These are phyloP conservation scores for Batkoa obscura DNA, from an alignment of 371 early-diverging fungal genomes.

Conservation along the genomic window DNA sequence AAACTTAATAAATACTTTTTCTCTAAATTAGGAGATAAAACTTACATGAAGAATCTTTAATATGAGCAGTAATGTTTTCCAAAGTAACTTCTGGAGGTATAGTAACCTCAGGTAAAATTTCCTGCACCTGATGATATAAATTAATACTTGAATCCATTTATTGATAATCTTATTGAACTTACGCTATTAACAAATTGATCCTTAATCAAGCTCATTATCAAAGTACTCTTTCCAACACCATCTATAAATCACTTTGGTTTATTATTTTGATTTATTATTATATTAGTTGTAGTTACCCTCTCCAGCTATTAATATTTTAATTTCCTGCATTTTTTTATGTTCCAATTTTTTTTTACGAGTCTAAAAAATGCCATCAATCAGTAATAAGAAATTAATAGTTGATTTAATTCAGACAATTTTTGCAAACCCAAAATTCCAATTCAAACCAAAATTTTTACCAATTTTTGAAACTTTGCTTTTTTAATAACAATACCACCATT, in stretches of 20 bases:
- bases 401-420: too few species aligned
- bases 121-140: constrained; percentile 51
- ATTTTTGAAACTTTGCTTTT: too few species aligned
- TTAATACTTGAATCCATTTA: background rate
- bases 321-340: too few species aligned
- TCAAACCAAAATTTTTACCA: too few species aligned
- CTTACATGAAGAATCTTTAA: constrained; percentile 82
- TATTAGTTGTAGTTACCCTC: constrained; percentile 1
- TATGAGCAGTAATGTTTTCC: constrained; percentile 87
- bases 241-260: too few species aligned
- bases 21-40: background rate
- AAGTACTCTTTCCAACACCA: constrained; percentile 87
- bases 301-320: constrained; percentile 2
- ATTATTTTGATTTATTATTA: too few species aligned
- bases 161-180: constrained; percentile 19
- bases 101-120: constrained; percentile 91
- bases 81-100: constrained; percentile 95
- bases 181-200: constrained; percentile 85
- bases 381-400: too few species aligned
- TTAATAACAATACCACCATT: too few species aligned
- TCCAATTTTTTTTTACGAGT: too few species aligned
- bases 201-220: constrained; percentile 88
- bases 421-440: too few species aligned
- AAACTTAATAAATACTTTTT: background rate
- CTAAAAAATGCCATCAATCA: too few species aligned